Evolutionary conservation across 164 flowering plant genomes (phyloP).

Genomic region (Cinnamomum micranthum): DNA sequence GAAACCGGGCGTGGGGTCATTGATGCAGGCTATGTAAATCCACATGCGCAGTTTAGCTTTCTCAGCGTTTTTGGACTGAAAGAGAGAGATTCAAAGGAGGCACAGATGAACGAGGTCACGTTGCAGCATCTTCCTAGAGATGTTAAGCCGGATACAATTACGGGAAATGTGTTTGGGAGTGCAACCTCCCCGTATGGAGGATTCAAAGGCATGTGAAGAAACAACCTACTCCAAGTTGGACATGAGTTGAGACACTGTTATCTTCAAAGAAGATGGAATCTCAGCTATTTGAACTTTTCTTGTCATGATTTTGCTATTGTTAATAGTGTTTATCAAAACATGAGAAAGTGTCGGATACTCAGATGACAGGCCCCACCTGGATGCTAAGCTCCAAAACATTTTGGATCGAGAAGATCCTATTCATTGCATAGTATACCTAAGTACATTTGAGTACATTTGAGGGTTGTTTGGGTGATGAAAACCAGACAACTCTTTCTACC

Average conservation of each 20-base stretch:
- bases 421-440: not conserved
- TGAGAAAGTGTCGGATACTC: not conserved
- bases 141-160: not conserved
- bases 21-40: not conserved
- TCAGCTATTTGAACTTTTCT: not conserved
- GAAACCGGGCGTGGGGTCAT: not conserved
- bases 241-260: not conserved
- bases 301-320: not conserved
- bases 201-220: constrained; percentile 1
- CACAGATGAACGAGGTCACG: not conserved
- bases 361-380: too few relatives aligned
- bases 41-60: constrained; percentile 4
- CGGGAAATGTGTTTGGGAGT: not conserved
- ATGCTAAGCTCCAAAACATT: too few relatives aligned
- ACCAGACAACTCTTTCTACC: too few relatives aligned
- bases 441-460: not conserved
- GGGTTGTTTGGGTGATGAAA: too few relatives aligned
- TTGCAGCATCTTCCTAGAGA: constrained; percentile 1
- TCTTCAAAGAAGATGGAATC: not conserved
- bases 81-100: constrained; percentile 1
- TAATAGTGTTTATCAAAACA: not conserved
- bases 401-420: not conserved
- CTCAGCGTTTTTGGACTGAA: not conserved
- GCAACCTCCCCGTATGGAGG: not conserved
- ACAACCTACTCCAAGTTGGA: not conserved